These are phyloP conservation scores for Dactylellina haptotyla DNA, from an alignment of 2,329 filamentous ascomycete species.

Conservation along the genomic window DNA sequence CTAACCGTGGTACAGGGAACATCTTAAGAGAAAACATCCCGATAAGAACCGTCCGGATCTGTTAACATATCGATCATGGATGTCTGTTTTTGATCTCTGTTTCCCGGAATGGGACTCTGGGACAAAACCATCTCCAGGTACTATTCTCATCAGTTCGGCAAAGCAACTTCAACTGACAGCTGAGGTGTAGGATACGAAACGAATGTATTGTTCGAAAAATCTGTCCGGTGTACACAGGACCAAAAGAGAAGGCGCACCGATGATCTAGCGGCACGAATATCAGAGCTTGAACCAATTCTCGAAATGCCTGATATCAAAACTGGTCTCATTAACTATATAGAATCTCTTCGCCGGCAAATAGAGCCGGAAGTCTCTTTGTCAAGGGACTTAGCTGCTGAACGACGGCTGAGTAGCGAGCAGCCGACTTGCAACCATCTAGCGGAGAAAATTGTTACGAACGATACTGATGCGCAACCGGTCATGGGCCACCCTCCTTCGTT, in stretches of 20 bases:
- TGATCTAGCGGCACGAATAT: background rate
- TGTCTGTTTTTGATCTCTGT: conserved; percentile 3
- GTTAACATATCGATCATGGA: background rate
- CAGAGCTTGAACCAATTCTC: background rate
- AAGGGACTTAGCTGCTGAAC: background rate
- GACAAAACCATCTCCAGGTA: conserved; percentile 11
- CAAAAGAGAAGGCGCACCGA: background rate
- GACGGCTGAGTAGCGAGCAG: no score
- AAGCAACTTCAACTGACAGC: background rate
- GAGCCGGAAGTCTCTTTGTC: background rate
- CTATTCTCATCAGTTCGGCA: background rate
- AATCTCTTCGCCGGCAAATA: background rate
- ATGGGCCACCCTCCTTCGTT: background rate
- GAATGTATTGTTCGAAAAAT: background rate
- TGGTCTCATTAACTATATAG: background rate
- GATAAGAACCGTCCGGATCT: background rate
- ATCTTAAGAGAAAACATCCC: conserved; percentile 5
- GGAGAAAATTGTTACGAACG: background rate
- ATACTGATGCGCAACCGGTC: background rate
- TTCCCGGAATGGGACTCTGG: conserved; percentile 1
- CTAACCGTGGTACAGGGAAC: background rate
- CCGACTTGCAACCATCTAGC: background rate
- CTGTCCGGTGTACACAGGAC: background rate
- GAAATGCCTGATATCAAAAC: conserved; percentile 3
- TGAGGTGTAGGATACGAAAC: background rate